Conservation (phyloP, 2,329 filamentous ascomycete genomes). For the Hypoxylon sp. region DNA sequence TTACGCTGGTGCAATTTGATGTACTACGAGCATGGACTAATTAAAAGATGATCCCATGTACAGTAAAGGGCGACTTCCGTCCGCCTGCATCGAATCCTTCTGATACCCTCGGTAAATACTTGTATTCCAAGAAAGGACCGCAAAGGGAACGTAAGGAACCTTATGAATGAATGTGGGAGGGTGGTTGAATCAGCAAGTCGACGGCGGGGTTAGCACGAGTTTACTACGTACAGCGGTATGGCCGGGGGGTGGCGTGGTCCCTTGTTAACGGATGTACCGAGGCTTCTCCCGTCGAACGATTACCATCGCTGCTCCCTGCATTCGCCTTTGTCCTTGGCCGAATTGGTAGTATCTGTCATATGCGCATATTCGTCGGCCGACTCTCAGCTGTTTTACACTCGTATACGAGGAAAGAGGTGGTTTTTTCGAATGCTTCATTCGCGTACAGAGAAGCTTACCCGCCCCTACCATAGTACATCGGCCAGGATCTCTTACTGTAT, state of each 20-base stretch:
- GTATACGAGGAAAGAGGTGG: not conserved
- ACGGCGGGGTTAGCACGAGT: slow-evolving; percentile 9
- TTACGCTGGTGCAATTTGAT: not conserved
- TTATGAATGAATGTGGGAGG: not conserved
- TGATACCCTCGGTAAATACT: not conserved
- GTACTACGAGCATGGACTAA: not conserved
- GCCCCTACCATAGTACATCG: not conserved
- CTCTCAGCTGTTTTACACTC: slow-evolving; percentile 1
- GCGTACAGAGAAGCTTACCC: not conserved
- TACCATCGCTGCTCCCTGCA: not conserved
- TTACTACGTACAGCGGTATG: not conserved
- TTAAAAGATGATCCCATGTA: not conserved
- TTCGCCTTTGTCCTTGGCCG: not conserved
- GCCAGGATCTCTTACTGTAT: not conserved
- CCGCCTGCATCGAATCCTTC: not conserved
- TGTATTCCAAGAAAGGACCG: not conserved
- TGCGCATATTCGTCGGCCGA: not conserved
- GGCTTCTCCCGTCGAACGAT: slow-evolving; percentile 2
- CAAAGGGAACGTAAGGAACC: not conserved
- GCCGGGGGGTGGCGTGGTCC: not conserved
- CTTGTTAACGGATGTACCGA: not conserved
- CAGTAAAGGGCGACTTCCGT: not conserved
- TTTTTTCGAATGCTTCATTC: not conserved
- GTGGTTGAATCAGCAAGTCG: not conserved
- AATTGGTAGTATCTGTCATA: too few species aligned